These are phyloP conservation scores for Anthracocystis panici-leucophaei DNA, from an alignment of 1,284 basidiomycete species.

Conservation along the genomic window DNA sequence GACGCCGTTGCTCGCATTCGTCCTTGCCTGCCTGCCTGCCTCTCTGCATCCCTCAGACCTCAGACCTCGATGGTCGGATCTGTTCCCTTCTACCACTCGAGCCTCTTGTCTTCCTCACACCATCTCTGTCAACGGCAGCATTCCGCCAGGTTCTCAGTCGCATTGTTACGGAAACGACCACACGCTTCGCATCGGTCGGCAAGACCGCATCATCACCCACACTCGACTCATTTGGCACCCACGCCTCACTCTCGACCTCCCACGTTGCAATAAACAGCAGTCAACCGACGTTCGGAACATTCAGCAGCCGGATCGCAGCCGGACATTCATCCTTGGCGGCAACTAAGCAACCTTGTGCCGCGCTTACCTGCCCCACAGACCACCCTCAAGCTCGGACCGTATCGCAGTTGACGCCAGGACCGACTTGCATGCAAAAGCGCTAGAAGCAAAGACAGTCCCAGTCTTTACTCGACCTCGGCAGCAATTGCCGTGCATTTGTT, in stretches of 20 bases:
- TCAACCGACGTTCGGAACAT: background rate
- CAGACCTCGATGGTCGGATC: constrained; percentile 2
- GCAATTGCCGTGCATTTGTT: background rate
- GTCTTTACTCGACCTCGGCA: background rate
- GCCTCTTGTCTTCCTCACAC: background rate
- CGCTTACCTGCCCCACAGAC: background rate
- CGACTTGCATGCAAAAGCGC: background rate
- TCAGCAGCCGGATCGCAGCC: background rate
- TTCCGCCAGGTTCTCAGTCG: background rate
- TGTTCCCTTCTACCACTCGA: background rate
- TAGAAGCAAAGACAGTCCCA: background rate
- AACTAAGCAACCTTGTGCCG: background rate
- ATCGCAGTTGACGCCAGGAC: background rate
- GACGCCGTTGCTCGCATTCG: background rate
- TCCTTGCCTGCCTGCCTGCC: background rate
- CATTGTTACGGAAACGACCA: background rate
- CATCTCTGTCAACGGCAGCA: background rate
- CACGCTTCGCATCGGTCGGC: constrained; percentile 1
- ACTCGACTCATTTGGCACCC: background rate
- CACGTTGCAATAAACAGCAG: background rate
- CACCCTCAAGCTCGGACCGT: background rate
- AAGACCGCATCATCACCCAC: background rate
- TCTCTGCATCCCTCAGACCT: too few relatives aligned
- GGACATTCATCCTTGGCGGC: background rate
- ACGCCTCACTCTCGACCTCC: background rate